These are phyloP conservation scores for Tuber indicum DNA, from an alignment of 495 filamentous ascomycete species.

Conservation along the genomic window DNA sequence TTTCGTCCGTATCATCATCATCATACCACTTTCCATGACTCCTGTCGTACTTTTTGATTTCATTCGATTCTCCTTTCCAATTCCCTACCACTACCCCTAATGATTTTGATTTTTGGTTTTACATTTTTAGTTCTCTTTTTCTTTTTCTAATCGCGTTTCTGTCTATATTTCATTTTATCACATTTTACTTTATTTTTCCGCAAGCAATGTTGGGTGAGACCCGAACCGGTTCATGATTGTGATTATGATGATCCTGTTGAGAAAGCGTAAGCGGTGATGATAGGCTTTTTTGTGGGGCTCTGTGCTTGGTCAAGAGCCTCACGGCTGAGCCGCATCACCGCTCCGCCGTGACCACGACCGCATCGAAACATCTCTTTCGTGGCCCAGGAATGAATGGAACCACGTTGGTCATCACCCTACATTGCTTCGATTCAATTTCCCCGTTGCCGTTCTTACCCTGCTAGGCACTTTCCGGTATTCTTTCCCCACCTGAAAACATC, in stretches of 20 bases:
- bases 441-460: not conserved
- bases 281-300: constrained; percentile 34
- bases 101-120: not conserved
- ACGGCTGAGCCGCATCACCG: constrained; percentile 36
- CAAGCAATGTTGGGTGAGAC: constrained; percentile 11
- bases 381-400: constrained; percentile 36
- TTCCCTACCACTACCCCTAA: not conserved
- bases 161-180: constrained; percentile 17
- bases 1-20: not conserved
- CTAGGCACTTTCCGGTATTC: not conserved
- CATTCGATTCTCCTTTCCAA: not conserved
- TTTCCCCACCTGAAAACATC: not conserved
- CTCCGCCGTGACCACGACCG: constrained; percentile 22
- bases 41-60: not conserved
- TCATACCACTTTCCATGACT: not conserved
- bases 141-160: constrained; percentile 7
- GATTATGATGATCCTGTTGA: constrained; percentile 32
- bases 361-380: constrained; percentile 24
- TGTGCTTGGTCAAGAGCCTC: constrained; percentile 38
- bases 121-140: not conserved
- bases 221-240: constrained; percentile 26
- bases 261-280: constrained; percentile 22
- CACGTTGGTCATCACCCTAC: constrained; percentile 38
- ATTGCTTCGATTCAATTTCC: constrained; percentile 12
- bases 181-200: constrained; percentile 21